Conservation (phyloP, 1,284 basidiomycete species). For the Puccinia polysora region DNA sequence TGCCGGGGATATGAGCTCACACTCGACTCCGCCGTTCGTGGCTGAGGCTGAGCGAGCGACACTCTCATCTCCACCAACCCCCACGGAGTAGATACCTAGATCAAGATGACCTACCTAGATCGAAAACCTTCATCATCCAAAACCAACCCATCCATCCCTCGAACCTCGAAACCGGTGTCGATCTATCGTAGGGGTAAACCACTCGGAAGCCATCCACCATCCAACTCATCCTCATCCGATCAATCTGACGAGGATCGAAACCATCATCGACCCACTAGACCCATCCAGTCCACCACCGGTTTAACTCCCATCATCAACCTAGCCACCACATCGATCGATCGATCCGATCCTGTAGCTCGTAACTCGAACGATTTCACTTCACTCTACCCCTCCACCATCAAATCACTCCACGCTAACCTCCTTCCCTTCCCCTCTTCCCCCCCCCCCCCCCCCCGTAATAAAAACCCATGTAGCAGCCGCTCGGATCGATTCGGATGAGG, state of each 20-base stretch:
- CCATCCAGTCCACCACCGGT: neutral
- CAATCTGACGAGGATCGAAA: neutral
- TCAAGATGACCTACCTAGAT: no score
- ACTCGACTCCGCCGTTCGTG: no score
- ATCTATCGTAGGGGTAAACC: constrained; percentile 34
- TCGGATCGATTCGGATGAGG: neutral
- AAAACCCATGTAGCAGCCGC: neutral
- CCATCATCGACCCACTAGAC: no score
- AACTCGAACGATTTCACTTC: neutral
- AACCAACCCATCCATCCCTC: neutral
- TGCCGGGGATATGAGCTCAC: no score
- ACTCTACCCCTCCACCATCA: no score
- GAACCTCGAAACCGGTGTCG: neutral
- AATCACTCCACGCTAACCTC: no score
- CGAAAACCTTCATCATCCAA: neutral
- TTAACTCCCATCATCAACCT: neutral
- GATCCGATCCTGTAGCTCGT: neutral
- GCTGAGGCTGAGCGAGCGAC: no score
- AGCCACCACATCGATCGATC: neutral
- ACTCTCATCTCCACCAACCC: no score
- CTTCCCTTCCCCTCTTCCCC: no score
- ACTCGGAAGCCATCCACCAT: neutral
- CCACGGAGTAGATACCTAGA: no score
- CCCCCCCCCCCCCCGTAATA: no score
- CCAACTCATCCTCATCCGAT: constrained; percentile 1